Percentiles rank a stretch among this genome's conserved stretches.
phyloP scores from a whole-genome alignment of 768 basidiomycete species.

The Dentipellis fragilis region DNA sequence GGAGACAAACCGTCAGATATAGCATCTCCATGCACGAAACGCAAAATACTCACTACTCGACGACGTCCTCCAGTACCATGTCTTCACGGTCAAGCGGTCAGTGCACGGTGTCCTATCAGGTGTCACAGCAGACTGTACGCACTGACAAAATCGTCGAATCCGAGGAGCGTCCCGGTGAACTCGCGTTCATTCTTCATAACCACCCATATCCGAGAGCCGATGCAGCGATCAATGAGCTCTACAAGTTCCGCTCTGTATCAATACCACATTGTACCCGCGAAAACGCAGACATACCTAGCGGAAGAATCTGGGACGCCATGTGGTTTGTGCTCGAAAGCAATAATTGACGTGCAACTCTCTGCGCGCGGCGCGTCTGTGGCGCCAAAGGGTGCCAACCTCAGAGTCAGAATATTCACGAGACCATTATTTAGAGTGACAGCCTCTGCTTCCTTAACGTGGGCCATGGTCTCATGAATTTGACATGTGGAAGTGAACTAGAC shows the following conservation, averaged over 20 bases:
- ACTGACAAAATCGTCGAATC: conserved; percentile 99
- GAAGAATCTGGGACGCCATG: conserved; percentile 92
- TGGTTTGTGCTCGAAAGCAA: not conserved
- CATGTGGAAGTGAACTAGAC: conserved; percentile 1
- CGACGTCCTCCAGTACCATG: conserved; percentile 94
- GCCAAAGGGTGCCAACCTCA: not conserved
- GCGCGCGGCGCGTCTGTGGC: not conserved
- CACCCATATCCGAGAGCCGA: conserved; percentile 95
- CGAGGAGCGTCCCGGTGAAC: conserved; percentile 89
- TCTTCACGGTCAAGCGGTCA: conserved; percentile 31
- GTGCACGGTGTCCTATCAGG: not conserved
- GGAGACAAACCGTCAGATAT: not conserved
- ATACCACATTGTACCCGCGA: not conserved
- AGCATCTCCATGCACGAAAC: not conserved
- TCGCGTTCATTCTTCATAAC: conserved; percentile 97
- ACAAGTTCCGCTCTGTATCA: conserved; percentile 2
- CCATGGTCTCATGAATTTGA: not conserved
- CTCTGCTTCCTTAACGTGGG: no score
- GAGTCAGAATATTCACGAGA: no score
- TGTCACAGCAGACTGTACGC: conserved; percentile 31
- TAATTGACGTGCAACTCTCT: not conserved
- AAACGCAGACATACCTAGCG: conserved; percentile 49
- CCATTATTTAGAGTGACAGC: no score
- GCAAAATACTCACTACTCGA: conserved; percentile 67
- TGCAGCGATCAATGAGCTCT: conserved; percentile 97